These are phyloP conservation scores for Cyclotella baltica DNA, from an alignment of 108 stramenopile genomes.

Conservation along the genomic window DNA sequence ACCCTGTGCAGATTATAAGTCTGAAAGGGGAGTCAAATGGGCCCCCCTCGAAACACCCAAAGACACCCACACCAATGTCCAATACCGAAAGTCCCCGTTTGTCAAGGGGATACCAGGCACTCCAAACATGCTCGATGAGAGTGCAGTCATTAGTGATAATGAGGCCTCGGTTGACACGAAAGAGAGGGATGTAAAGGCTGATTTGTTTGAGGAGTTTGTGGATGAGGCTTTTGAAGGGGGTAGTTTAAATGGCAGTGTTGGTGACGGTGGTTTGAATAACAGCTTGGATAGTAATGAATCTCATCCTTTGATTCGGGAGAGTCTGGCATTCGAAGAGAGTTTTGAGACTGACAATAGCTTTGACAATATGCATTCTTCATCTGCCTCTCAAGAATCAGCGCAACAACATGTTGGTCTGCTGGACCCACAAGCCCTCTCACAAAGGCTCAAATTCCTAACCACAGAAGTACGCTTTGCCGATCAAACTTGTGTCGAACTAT, in stretches of 20 bases:
- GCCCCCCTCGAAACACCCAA: no score
- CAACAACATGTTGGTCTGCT: no score
- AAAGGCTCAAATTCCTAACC: constrained; percentile 80
- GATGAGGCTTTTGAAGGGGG: no score
- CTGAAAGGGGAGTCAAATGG: no score
- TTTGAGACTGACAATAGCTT: neutral
- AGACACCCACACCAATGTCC: no score
- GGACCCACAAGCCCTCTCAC: constrained; percentile 48
- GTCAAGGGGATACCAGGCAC: constrained; percentile 3
- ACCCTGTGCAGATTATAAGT: no score
- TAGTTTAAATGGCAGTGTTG: neutral
- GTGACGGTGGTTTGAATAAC: neutral
- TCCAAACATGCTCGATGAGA: constrained; percentile 52
- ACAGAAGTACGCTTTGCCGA: constrained; percentile 89
- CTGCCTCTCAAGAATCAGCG: no score
- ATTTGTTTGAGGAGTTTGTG: no score
- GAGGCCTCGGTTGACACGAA: neutral
- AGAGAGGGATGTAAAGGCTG: no score
- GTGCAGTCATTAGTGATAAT: constrained; percentile 50
- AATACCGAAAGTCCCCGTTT: constrained; percentile 8
- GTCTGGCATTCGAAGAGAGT: constrained; percentile 20
- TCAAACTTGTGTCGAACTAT: constrained; percentile 86
- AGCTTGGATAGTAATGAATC: no score
- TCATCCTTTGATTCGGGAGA: constrained; percentile 1
- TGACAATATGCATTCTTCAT: constrained; percentile 16